Evolutionary conservation across 495 filamentous ascomycete genomes (phyloP).

Genomic region (Neurospora terricola): DNA sequence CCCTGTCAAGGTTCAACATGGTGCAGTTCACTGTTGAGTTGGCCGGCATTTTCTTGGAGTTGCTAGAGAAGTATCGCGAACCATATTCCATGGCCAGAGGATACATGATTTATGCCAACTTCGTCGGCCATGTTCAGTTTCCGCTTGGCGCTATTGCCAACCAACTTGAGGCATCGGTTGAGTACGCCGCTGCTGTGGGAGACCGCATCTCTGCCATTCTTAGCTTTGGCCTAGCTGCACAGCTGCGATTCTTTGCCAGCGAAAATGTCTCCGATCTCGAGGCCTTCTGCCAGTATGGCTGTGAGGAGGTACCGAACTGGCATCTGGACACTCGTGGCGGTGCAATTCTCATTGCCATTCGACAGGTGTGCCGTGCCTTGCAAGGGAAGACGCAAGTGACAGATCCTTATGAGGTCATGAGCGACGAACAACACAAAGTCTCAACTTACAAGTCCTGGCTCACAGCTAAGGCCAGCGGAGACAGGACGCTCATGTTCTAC

Average conservation of each 20-base stretch:
- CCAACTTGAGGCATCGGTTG: slow-evolving; percentile 56
- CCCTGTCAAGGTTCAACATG: slow-evolving; percentile 63
- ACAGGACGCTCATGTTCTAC: slow-evolving; percentile 59
- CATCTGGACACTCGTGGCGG: slow-evolving; percentile 69
- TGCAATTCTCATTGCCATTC: slow-evolving; percentile 55
- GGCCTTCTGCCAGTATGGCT: slow-evolving; percentile 57
- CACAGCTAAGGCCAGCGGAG: slow-evolving; percentile 29
- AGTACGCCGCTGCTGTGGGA: slow-evolving; percentile 59
- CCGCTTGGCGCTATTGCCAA: slow-evolving; percentile 50
- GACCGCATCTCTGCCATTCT: slow-evolving; percentile 69
- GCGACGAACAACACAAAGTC: slow-evolving; percentile 60
- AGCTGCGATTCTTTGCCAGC: slow-evolving; percentile 60
- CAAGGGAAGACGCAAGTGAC: slow-evolving; percentile 70
- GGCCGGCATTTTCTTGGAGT: slow-evolving; percentile 50
- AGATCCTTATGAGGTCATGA: slow-evolving; percentile 50
- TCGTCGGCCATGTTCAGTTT: slow-evolving; percentile 61
- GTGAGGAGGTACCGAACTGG: slow-evolving; percentile 71
- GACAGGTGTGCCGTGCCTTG: slow-evolving; percentile 67
- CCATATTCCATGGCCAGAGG: slow-evolving; percentile 60
- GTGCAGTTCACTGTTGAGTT: slow-evolving; percentile 56
- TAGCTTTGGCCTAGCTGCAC: slow-evolving; percentile 61
- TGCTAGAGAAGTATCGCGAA: slow-evolving; percentile 59
- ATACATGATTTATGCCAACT: slow-evolving; percentile 60
- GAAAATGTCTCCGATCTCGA: slow-evolving; percentile 71
- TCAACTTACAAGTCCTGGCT: slow-evolving; percentile 52